phyloP scores from a whole-genome alignment of 768 basidiomycete species.

The Sporobolomyces phaffii region DNA sequence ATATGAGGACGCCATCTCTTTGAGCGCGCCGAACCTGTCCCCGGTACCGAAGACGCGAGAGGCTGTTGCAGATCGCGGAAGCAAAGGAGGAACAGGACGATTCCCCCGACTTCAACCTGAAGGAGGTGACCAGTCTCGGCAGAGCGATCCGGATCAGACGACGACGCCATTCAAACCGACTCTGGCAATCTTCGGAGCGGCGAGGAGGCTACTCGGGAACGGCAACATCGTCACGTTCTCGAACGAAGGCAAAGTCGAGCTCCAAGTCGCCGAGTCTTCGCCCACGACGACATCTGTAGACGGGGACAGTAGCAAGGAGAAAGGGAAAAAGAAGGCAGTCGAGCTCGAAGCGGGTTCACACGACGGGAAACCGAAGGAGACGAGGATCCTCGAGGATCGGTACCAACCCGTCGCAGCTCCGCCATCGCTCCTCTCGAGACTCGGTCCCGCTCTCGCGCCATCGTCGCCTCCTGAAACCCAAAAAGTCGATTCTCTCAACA shows the following conservation, averaged over 20 bases:
- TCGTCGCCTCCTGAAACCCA: background rate
- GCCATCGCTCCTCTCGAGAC: background rate
- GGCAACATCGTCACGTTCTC: constrained; percentile 14
- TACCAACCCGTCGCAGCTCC: constrained; percentile 1
- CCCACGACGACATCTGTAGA: background rate
- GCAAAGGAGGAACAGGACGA: background rate
- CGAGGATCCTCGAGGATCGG: background rate
- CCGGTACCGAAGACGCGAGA: background rate
- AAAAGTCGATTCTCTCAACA: no score
- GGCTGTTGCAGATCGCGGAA: background rate
- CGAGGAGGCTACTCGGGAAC: constrained; percentile 12
- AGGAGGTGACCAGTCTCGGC: no score
- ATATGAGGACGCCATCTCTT: constrained; percentile 19
- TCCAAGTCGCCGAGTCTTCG: constrained; percentile 2
- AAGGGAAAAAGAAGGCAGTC: background rate
- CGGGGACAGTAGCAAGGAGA: background rate
- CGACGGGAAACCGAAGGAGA: no score
- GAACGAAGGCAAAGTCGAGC: constrained; percentile 1
- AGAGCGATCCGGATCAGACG: no score
- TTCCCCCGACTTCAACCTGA: no score
- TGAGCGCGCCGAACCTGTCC: constrained; percentile 1
- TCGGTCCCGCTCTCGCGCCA: background rate
- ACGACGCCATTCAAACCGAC: background rate
- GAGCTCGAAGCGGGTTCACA: background rate
- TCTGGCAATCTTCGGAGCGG: constrained; percentile 31